Evolutionary conservation across 176 grass and related monocot genomes (phyloP), one percentile per base, ranked within the genome.

Genomic region (Ensete ventricosum): DNA sequence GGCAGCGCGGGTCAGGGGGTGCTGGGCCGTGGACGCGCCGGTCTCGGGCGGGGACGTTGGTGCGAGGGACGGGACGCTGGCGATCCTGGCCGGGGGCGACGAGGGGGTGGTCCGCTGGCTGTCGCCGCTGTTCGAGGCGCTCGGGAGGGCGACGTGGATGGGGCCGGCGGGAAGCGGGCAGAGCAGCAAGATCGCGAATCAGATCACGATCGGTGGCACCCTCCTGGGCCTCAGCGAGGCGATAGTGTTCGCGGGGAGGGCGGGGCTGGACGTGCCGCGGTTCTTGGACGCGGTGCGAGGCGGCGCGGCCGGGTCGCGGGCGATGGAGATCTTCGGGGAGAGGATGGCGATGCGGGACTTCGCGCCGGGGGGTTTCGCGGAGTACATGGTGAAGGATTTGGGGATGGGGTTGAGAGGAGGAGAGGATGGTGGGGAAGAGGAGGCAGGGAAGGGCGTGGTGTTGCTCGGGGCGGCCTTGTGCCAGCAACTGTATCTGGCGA

Each of bases 121-220:
- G 24, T 80, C 48, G 14, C 90, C 90, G 48, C 78, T 93, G 58
- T 82, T 98, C 62, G 64, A 87, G 0, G 51, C 19, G 22, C 67
- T 98, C n/a, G 90, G 90, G 50, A 77, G 55, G 80, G 83, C 71
- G 7, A 99, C 88, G 23, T 84, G 82, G 80, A 91, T 98, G 90
- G 95, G 95, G 77, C 78, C 76, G 0, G 66, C 88, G 0, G 86
- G 95, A 14, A 89, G 88, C 64, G 88, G 95, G 0, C 90, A 94
- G 78, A 88, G 84, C 88, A 90, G 88, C 74, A 99, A 99, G 83
- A 99, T 99, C 21, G 95, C 88, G 1, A 99, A 94, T 59, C 90
- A 91, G 86, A 84, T 94, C 72, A 71, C 86, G 6, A 91, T 82
- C 54, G 84, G 82, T 0, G 90, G 90, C 7, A 71, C 57, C 9